Base-by-base conservation (phyloP, 1,284 basidiomycete species). In the Paramarasmius palmivorus region DNA sequence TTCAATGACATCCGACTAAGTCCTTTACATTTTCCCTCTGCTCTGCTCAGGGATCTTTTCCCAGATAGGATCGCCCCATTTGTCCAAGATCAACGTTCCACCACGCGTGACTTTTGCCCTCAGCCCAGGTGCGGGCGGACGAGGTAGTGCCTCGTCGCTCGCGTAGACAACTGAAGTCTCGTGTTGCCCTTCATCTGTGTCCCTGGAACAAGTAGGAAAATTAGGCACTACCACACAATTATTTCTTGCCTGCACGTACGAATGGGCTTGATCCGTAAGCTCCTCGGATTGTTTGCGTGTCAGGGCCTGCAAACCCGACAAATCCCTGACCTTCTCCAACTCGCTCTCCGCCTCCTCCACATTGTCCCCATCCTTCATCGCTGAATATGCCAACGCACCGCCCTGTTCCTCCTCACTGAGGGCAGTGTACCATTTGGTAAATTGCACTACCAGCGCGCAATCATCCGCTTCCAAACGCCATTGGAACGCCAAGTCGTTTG, bases 381-480 rank as follows among this genome's bases (percentile, higher is more conserved):
- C 44, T 3, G 44, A 46, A 26, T 46, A 46, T 19, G 44, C 44
- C 25, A 46, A 32, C 4, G 44, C 26, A 12, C n/a, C 29, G 22
- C 29, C 44, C 15, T 46, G 44, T 29, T 46, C 25, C n/a, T 9
- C 19, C 14, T 26, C 12, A 14, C 32, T 19, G 10, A 46, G 25
- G 8, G 44, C 23, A 8, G 25, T 46, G 25, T 29, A 46, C 44
- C 44, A 46, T n/a, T 32, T 46, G 26, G 25, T 32, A 15, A 46
- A 46, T 26, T 46, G 44, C 22, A 46, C n/a, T 9, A 46, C 44
- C 44, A 46, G 25, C 25, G n/a, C 23, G 25, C 32, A n/a, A n/a
- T 32, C 14, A 19, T 46, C 44, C 15, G 22, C 44, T 19, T 46
- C 44, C 25, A 46, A 5, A 19, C 44, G 44, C 44, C 44, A 46